Conservation (phyloP, 306 rosid genomes). For the Ammopiptanthus mongolicus region DNA sequence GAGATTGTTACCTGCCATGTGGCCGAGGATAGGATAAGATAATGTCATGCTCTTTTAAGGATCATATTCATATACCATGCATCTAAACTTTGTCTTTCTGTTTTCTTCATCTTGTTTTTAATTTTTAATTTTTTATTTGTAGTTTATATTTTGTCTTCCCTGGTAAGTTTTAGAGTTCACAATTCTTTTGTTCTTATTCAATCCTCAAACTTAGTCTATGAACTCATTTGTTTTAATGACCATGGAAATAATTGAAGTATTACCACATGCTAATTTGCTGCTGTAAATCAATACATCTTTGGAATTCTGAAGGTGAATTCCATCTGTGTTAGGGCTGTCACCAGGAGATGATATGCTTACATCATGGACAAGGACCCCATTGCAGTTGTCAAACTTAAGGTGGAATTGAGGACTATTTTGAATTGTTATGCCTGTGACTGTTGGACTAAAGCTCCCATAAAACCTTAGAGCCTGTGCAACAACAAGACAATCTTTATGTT, state of each 20-base stretch:
- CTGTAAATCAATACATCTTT: conserved; percentile 67
- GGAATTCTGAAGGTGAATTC: conserved; percentile 95
- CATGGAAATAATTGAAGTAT: conserved; percentile 18
- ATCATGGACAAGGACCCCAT: conserved; percentile 75
- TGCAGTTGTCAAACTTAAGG: conserved; percentile 91
- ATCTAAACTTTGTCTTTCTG: neutral
- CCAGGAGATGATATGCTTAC: conserved; percentile 76
- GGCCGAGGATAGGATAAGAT: conserved; percentile 42
- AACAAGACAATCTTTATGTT: neutral
- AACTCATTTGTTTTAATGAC: neutral
- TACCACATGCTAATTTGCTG: conserved; percentile 81
- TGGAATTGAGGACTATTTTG: conserved; percentile 91
- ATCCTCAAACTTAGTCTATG: neutral
- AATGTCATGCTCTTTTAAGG: neutral
- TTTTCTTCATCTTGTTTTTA: conserved; percentile 1
- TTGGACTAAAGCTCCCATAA: conserved; percentile 80
- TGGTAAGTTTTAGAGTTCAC: neutral
- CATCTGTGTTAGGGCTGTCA: conserved; percentile 88
- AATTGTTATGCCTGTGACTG: conserved; percentile 85
- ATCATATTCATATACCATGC: conserved; percentile 7
- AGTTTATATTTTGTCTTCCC: neutral
- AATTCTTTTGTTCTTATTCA: neutral
- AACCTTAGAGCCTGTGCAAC: conserved; percentile 75
- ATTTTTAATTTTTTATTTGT: neutral
- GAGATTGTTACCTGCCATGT: conserved; percentile 24